These are phyloP conservation scores for Thamnidium elegans DNA, from an alignment of 192 early-diverging fungal genomes.

Conservation along the genomic window DNA sequence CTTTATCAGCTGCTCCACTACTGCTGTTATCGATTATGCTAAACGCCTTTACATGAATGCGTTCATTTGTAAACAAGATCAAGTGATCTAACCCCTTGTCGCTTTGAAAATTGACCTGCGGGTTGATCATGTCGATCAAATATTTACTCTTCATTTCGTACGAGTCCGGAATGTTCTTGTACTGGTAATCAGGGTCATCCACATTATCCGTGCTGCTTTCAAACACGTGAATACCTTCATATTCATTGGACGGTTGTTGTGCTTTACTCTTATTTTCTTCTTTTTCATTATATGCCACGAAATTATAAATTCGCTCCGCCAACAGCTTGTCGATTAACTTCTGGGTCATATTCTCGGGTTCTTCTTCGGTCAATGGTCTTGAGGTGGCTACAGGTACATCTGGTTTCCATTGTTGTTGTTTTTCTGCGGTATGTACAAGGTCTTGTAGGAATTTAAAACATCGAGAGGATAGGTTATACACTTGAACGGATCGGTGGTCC, in stretches of 20 bases:
- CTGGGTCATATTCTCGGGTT: slow-evolving; percentile 31
- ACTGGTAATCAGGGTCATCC: slow-evolving; percentile 40
- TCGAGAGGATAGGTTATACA: slow-evolving; percentile 77
- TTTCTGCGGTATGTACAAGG: slow-evolving; percentile 33
- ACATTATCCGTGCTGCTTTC: slow-evolving; percentile 11
- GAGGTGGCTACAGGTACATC: background rate
- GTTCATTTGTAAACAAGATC: slow-evolving; percentile 54
- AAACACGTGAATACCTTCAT: background rate
- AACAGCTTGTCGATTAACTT: slow-evolving; percentile 44
- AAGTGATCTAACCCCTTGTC: slow-evolving; percentile 41
- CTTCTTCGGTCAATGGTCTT: background rate
- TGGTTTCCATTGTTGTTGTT: background rate
- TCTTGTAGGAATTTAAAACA: slow-evolving; percentile 69
- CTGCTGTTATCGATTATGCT: slow-evolving; percentile 45
- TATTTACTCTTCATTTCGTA: slow-evolving; percentile 51
- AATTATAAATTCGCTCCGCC: slow-evolving; percentile 35
- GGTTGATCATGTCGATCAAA: slow-evolving; percentile 61
- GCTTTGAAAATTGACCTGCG: slow-evolving; percentile 66
- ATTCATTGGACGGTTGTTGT: background rate
- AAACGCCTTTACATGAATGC: slow-evolving; percentile 54
- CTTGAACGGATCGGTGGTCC: slow-evolving; percentile 56
- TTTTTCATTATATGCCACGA: slow-evolving; percentile 39
- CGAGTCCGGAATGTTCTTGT: slow-evolving; percentile 51
- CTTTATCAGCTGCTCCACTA: slow-evolving; percentile 25
- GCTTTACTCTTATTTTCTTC: slow-evolving; percentile 24